Base-by-base conservation (phyloP, 2,329 filamentous ascomycete species). In the Triangularia verruculosa region DNA sequence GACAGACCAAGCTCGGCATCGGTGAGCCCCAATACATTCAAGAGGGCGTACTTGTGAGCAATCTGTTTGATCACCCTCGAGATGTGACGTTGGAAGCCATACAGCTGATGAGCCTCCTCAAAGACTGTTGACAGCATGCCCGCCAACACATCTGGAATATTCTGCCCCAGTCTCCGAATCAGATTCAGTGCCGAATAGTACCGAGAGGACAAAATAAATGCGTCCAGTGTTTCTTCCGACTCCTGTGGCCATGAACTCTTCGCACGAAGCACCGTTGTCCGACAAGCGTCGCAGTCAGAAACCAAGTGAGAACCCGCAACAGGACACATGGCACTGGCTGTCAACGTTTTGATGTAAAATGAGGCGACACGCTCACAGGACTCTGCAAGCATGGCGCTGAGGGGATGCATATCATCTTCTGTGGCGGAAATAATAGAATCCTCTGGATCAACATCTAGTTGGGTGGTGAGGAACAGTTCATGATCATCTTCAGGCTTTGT, bases 381-480 rank as follows among this genome's bases (percentile, higher is more conserved):
- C 67, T 79, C 76, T 3, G 71, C 57, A 0, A 80, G 67, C 2
- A 72, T 65, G 2, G 64, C 64, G 17, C 69, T 72, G 1, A 66
- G 60, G 0, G 20, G 53, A 9, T 58, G 58, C 0, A 61, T 25
- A 0, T 43, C 65, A 4, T 58, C 22, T 13, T 62, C 11, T 1
- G 67, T 58, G 1, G 64, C 55, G 0, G 56, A 57, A 3, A 76
- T 64, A 13, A 81, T 76, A 51, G 75, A 73, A 30, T 78, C 71
- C 12, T 77, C 77, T 0, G 79, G 78, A 55, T 81, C 78, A 4
- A 78, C 24, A n/a, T 78, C 74, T 62, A 75, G 67, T 4, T 69
- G 68, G 0, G 75, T 77, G 27, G 73, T 72, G 3, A 77, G 66
- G 54, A 77, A 78, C 8, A 77, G 66, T 62, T 77, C 76, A 53